phyloP scores from a whole-genome alignment of 306 rosid species.

The Adenanthera pavonina region DNA sequence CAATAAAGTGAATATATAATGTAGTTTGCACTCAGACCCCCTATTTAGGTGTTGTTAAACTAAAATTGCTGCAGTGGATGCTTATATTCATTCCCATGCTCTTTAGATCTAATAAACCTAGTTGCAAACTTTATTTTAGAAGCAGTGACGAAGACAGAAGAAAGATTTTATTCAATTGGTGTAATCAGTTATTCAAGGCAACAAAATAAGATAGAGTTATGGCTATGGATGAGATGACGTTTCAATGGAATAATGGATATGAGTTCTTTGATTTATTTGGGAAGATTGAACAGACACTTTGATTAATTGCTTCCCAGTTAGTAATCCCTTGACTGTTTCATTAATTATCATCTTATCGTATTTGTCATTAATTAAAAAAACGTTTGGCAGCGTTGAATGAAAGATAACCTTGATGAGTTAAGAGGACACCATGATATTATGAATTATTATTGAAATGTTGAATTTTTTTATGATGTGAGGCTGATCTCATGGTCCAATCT shows the following conservation, averaged over 20 bases:
- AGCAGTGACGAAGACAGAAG: too few species aligned
- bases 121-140: too few species aligned
- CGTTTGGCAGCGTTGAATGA: neutral
- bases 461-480: neutral
- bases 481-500: conserved; percentile 19
- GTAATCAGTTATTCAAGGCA: neutral
- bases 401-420: neutral
- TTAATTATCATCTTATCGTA: neutral
- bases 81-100: too few species aligned
- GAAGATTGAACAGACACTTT: neutral
- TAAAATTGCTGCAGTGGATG: too few species aligned
- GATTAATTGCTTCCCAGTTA: neutral
- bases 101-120: too few species aligned
- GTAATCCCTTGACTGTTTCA: neutral
- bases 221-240: too few species aligned
- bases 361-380: neutral
- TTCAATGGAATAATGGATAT: neutral
- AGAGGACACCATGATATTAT: neutral
- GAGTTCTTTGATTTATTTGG: neutral
- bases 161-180: too few species aligned
- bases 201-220: neutral
- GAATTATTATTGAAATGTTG: too few species aligned
- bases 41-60: too few species aligned
- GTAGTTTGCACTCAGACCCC: too few species aligned
- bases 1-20: too few species aligned